phyloP scores from a whole-genome alignment of 2,329 filamentous ascomycete genomes.

The Aspergillus carbonarius region DNA sequence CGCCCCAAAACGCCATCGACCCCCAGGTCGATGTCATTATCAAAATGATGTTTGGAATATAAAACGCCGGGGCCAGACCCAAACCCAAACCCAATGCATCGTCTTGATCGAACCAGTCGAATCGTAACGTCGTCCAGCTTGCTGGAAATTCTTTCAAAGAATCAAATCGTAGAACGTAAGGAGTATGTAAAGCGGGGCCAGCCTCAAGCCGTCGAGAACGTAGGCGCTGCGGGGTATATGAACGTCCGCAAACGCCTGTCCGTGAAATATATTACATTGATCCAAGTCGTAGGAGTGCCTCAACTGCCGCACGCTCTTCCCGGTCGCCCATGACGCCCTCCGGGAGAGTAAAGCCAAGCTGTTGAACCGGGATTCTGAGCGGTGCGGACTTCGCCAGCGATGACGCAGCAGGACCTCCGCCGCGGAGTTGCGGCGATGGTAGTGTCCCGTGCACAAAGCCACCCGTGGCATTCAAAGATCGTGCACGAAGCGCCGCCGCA shows the following conservation, averaged over 20 bases:
- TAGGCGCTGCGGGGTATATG: conserved; percentile 8
- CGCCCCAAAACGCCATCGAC: background rate
- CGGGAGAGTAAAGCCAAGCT: conserved; percentile 32
- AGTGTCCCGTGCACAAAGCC: conserved; percentile 40
- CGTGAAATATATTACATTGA: conserved; percentile 44
- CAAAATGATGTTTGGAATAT: conserved; percentile 5
- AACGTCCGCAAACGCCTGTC: conserved; percentile 22
- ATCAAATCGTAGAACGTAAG: conserved; percentile 16
- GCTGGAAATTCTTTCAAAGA: conserved; percentile 13
- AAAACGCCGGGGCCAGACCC: conserved; percentile 15
- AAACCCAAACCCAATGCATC: conserved; percentile 21
- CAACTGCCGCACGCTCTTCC: conserved; percentile 50
- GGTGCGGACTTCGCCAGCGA: conserved; percentile 43
- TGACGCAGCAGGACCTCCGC: conserved; percentile 38
- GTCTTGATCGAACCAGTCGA: conserved; percentile 23
- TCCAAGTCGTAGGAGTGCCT: conserved; percentile 49
- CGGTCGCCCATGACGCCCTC: conserved; percentile 36
- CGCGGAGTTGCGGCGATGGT: conserved; percentile 23
- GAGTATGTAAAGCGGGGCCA: conserved; percentile 12
- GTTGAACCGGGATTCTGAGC: conserved; percentile 34
- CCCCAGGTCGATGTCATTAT: background rate
- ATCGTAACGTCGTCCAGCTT: conserved; percentile 12
- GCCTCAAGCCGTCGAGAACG: conserved; percentile 14
- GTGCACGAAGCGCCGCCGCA: conserved; percentile 75
- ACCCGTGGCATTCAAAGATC: conserved; percentile 51